Evolutionary conservation across 2,329 filamentous ascomycete genomes (phyloP).

Genomic region (Seiridium cupressi): DNA sequence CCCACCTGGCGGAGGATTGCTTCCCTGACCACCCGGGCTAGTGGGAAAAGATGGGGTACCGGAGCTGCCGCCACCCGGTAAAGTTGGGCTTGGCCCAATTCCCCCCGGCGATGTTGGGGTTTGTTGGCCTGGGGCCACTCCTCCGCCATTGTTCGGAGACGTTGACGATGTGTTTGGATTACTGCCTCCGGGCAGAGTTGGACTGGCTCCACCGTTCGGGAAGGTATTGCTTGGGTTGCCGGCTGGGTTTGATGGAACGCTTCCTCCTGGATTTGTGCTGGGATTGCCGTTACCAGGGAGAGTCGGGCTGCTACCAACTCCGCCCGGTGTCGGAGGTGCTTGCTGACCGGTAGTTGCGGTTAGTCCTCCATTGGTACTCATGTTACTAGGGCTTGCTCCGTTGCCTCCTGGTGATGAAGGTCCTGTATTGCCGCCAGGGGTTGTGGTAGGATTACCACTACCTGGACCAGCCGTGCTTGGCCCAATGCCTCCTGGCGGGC

Average conservation of each 20-base stretch:
- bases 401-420: no score
- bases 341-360: background rate
- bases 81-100: background rate
- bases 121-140: background rate
- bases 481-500: background rate
- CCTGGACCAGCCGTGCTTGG: background rate
- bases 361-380: background rate
- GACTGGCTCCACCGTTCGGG: background rate
- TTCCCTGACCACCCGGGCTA: background rate
- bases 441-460: background rate
- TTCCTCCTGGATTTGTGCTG: conserved; percentile 5
- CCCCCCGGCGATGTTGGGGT: background rate
- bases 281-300: background rate
- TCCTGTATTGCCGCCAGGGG: no score
- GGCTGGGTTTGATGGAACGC: background rate
- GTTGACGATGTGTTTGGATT: background rate
- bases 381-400: no score
- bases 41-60: background rate
- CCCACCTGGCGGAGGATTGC: background rate
- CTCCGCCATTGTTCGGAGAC: conserved; percentile 5
- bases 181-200: background rate
- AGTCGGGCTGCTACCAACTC: background rate
- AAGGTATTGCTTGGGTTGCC: background rate
- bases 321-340: background rate
- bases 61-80: background rate